Evolutionary conservation across 2,329 filamentous ascomycete genomes (phyloP), one percentile per base, ranked within the genome.

Genomic region (Clonostachys rhizophaga): DNA sequence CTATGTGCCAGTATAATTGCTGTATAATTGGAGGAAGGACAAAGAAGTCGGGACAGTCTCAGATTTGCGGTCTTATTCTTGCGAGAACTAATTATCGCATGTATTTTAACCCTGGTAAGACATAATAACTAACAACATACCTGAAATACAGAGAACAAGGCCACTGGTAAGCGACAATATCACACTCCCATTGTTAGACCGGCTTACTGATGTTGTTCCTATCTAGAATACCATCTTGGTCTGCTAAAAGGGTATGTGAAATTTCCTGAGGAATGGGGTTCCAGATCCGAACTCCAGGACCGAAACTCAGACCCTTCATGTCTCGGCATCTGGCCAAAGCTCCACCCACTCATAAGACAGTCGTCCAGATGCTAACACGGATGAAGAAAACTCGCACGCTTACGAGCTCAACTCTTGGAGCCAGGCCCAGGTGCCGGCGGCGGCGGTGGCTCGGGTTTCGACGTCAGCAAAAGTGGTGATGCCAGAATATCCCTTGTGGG

Each of bases 401-500:
- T 96, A 55, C 84, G 94, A 63, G 95, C 94, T 24, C 94, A 99
- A 64, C 83, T 99, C 17, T 82, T 99, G 36, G 94, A 99, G 62
- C 94, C 94, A 41, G 85, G 81, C 1, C 85, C 87, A 4, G 91
- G 91, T 39, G 75, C 88, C 10, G 89, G 90, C 35, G 79, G 83
- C 14, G 86, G 88, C 11, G 87, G 83, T 14, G 92, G 94, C 20
- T 72, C 86, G 4, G 94, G 94, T 10, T 99, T 95, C 66, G 88
- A 92, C 62, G 94, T 99, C 40, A 94, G 87, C 66, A 99, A 99
- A 71, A 92, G 87, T 55, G 94, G 94, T 53, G 94, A 99, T 74
- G 94, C 94, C 13, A 84, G 94, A 60, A 97, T 99, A 70, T 91
- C 95, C 2, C 82, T 99, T 3, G 95, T 99, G 46, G 94, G 94